Evolutionary conservation across 2,329 filamentous ascomycete species (phyloP), one percentile per base, ranked within the genome.

Genomic region (Westerdykella sp.): DNA sequence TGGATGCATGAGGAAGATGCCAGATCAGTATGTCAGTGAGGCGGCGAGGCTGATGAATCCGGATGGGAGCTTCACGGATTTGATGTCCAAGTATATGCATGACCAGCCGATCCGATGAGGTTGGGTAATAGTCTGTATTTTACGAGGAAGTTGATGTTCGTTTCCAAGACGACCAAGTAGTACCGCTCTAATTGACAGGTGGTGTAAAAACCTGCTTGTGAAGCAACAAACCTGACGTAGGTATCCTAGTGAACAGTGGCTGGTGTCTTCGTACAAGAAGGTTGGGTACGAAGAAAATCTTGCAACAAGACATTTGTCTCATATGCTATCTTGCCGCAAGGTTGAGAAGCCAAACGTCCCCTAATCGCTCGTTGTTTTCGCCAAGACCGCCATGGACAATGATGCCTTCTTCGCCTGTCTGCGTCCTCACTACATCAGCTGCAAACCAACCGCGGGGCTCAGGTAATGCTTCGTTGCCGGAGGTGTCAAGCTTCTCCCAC

Each of bases 361-460:
- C 70, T 18, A 78, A 50, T 2, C 76, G 64, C 45, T 74, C 65
- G 52, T 79, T 79, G 5, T 70, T 63, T 51, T 77, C 74, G 0
- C 63, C 71, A n/a, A 79, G 53, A 0, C 76, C 76, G 3, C 75
- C 75, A 21, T 74, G 70, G 2, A 78, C 65, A 4, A 75, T 56
- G 14, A 78, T 53, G 6, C 55, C 56, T 37, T 68, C 61, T 13
- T 63, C 66, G 0, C 49, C 57, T 16, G 56, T 53, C 6, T 54
- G 23, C 4, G 47, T 51, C 37, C 54, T 60, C 2, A 69, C 41
- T 4, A 72, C 65, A 56, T 75, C 74, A 2, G 74, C 75, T 59
- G 68, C 75, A 45, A 78, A 78, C 75, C 76, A 79, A 5, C 76
- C 76, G 34, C 76, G 62, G 2, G 70, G 59, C 10, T 56, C 54